These are phyloP conservation scores for Tetrahymena borealis DNA, from an alignment of 73 alveolate species.

Conservation along the genomic window DNA sequence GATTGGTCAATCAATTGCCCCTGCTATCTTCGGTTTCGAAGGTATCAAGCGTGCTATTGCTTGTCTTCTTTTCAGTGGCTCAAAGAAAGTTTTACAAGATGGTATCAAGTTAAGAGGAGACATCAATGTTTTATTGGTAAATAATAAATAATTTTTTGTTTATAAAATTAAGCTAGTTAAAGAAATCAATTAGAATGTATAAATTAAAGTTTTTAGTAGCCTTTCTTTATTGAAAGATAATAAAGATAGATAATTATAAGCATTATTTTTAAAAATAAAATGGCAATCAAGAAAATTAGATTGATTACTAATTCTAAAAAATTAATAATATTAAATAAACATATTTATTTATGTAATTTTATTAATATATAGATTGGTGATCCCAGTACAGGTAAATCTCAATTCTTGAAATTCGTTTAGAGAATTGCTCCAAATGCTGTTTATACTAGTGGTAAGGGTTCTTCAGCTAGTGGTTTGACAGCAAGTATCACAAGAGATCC, in stretches of 20 bases:
- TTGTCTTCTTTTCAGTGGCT: constrained; percentile 97
- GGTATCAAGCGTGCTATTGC: constrained; percentile 95
- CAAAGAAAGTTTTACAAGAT: constrained; percentile 93
- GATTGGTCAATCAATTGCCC: constrained; percentile 88
- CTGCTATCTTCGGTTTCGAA: constrained; percentile 90
- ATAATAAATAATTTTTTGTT: background rate
- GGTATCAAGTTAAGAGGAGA: constrained; percentile 99
- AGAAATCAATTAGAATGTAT: background rate
- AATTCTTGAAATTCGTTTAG: constrained; percentile 92
- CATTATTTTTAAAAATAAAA: no score
- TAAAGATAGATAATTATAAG: no score
- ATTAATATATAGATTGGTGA: constrained; percentile 81
- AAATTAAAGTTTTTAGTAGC: background rate
- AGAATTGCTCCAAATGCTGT: constrained; percentile 97
- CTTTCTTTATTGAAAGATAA: no score
- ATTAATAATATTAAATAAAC: no score
- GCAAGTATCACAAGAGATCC: constrained; percentile 89
- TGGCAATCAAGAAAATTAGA: no score
- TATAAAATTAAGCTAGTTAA: background rate
- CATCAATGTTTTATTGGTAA: constrained; percentile 87
- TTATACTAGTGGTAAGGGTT: constrained; percentile 99
- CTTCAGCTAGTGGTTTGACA: constrained; percentile 99
- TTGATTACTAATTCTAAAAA: no score
- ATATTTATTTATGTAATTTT: background rate
- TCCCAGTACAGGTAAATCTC: constrained; percentile 98